phyloP scores from a whole-genome alignment of 1,139 yeast genomes.

The Saccharomyces hybrid region DNA sequence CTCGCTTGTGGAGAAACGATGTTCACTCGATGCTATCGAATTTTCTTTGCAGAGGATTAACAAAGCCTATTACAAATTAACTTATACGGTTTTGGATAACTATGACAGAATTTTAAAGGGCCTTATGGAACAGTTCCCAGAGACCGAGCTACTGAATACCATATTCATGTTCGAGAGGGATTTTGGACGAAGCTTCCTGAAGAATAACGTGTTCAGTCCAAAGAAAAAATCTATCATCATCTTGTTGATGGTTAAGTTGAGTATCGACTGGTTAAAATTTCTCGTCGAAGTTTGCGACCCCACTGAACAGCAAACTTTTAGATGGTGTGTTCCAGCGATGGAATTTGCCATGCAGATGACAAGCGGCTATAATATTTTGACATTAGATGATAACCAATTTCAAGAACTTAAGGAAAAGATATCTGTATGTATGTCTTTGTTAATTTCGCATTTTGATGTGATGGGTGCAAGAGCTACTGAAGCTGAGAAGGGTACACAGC shows the following conservation, averaged over 20 bases:
- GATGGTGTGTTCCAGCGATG: slow-evolving; percentile 90
- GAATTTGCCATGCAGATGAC: slow-evolving; percentile 95
- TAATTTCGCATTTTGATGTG: slow-evolving; percentile 89
- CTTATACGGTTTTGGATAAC: slow-evolving; percentile 57
- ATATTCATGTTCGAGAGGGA: slow-evolving; percentile 76
- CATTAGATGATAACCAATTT: slow-evolving; percentile 70
- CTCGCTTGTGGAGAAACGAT: slow-evolving; percentile 48
- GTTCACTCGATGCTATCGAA: slow-evolving; percentile 67
- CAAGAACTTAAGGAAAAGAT: slow-evolving; percentile 65
- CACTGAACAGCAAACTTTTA: slow-evolving; percentile 76
- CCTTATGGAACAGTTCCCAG: slow-evolving; percentile 44
- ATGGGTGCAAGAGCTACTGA: slow-evolving; percentile 87
- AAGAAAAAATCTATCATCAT: slow-evolving; percentile 57
- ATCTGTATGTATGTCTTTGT: slow-evolving; percentile 85
- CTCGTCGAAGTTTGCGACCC: slow-evolving; percentile 91
- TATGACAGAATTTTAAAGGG: slow-evolving; percentile 45
- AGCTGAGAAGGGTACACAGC: slow-evolving; percentile 47
- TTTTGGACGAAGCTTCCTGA: slow-evolving; percentile 63
- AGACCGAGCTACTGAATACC: slow-evolving; percentile 69
- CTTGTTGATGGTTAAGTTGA: slow-evolving; percentile 60
- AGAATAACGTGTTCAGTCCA: slow-evolving; percentile 48
- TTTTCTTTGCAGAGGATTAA: slow-evolving; percentile 60
- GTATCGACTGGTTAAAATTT: slow-evolving; percentile 86
- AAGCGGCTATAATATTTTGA: slow-evolving; percentile 75
- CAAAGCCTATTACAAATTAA: slow-evolving; percentile 57